Evolutionary conservation across 495 filamentous ascomycete species (phyloP), one percentile per base, ranked within the genome.

Genomic region (Penicillium herquei): DNA sequence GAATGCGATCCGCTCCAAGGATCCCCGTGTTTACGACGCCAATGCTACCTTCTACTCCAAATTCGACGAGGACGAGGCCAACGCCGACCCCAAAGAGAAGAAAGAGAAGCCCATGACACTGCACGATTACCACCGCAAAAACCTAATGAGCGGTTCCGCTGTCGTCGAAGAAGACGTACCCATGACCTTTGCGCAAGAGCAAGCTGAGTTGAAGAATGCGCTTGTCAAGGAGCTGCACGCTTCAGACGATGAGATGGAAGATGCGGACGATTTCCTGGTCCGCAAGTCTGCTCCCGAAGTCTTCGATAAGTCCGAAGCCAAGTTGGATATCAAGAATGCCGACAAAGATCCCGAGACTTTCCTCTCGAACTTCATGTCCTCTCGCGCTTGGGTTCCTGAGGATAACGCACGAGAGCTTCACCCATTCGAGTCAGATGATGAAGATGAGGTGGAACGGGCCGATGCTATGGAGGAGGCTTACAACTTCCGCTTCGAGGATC

Each of bases 401-500:
- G 81, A 69, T 14, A 9, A 49, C 26, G 74, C 67, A 18, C 76
- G 82, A 26, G 71, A 73, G 9, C 88, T 86, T 61, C 75, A 88
- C 47, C 87, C 91, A 7, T 87, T 98, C 50, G 91, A 97, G 54
- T 95, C 91, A 0, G 94, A 98, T 59, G 94, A 97, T 51, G 89
- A 88, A 17, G 89, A 93, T 49, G 88, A 92, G 31, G 87, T 92
- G 46, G 78, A 84, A 12, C 81, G 85, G 26, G 92, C 93, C 34
- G 94, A 98, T 26, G 82, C 83, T 30, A 92, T 91, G 59, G 94
- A 98, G 68, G 81, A 87, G 51, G 92, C 91, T n/a, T 98, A 95
- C 75, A 98, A 98, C 70, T 76, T 96, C 70, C 88, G 94, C 21
- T 98, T 98, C 63, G 94, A 98, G 64, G 88, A 98, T 62, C 91